Base-by-base conservation (phyloP, 306 rosid genomes). In the Argentina anserina region DNA sequence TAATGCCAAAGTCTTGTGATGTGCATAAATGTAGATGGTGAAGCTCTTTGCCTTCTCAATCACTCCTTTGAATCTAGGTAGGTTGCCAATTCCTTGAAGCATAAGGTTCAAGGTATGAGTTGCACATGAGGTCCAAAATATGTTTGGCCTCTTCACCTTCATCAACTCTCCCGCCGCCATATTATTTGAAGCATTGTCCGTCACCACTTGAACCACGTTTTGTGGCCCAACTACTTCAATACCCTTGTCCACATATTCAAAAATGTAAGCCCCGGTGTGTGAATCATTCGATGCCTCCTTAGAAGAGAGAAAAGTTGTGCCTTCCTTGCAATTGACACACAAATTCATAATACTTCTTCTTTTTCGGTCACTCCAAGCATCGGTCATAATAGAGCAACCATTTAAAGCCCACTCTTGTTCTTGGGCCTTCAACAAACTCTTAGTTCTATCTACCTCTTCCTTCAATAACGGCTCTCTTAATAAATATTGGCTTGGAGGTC, bases 391-490 rank as follows among this genome's bases (percentile, higher is more conserved):
- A n/a, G n/a, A n/a, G n/a, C n/a, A n/a, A n/a, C n/a, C n/a, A n/a
- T n/a, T n/a, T n/a, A n/a, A n/a, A n/a, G n/a, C n/a, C n/a, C 69
- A n/a, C 33, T 65, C 18, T 65, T 65, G 31, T 39, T 65, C 49
- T 65, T 65, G 49, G 15, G 2, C 9, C 31, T 65, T 39, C 7
- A 21, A 43, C n/a, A n/a, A 34, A 12, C 39, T 10, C 18, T 63
- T 63, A 34, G 68, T 63, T 63, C 68, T 63, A 15, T 64, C 49
- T 10, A 64, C 69, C 20, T 64, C 47, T 7, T 40, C 47, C 68
- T 63, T 63, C 68, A 63, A 63, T 18, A 36, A 11, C 37, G 46
- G 68, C 45, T 64, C 68, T 29, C 46, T 64, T 64, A 34, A 64
- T 26, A 3, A 34, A 5, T 58, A 58, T 58, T 58, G 37, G 64